A percentile compares a stretch with the other conserved stretches of the same genome.
Conservation (phyloP, 1,284 basidiomycete species). For the Cronartium ribicola region DNA sequence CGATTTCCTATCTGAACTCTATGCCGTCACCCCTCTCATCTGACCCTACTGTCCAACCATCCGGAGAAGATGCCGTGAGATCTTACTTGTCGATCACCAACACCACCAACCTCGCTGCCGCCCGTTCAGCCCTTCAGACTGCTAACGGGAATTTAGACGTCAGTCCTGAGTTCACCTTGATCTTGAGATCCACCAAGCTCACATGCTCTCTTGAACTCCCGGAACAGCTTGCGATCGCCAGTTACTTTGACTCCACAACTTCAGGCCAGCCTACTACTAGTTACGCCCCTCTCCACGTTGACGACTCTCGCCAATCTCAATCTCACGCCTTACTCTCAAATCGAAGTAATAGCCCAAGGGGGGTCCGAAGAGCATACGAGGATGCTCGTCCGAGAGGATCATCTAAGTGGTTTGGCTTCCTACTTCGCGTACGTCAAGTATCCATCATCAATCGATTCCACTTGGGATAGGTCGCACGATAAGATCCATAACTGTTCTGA, state of each 20-base stretch:
- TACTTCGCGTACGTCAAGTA: conserved; percentile 15
- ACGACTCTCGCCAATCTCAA: neutral
- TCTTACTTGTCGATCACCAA: conserved; percentile 34
- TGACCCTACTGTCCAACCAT: no score
- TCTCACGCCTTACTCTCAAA: neutral
- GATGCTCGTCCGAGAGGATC: neutral
- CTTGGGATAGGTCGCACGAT: neutral
- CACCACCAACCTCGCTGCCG: neutral
- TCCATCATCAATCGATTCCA: neutral
- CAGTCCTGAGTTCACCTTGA: neutral
- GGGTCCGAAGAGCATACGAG: neutral
- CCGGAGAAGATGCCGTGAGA: conserved; percentile 19
- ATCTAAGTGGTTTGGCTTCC: conserved; percentile 15
- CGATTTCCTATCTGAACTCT: no score
- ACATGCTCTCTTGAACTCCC: neutral
- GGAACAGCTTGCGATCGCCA: neutral
- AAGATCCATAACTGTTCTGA: neutral
- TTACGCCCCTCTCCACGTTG: neutral
- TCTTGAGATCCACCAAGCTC: neutral
- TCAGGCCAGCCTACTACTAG: neutral
- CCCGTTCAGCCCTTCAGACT: conserved; percentile 1
- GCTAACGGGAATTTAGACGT: conserved; percentile 35
- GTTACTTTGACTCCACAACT: neutral
- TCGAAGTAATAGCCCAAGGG: neutral
- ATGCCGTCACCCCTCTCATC: no score